Conservation (phyloP, 2,329 filamentous ascomycete species). For the Septoria linicola region DNA sequence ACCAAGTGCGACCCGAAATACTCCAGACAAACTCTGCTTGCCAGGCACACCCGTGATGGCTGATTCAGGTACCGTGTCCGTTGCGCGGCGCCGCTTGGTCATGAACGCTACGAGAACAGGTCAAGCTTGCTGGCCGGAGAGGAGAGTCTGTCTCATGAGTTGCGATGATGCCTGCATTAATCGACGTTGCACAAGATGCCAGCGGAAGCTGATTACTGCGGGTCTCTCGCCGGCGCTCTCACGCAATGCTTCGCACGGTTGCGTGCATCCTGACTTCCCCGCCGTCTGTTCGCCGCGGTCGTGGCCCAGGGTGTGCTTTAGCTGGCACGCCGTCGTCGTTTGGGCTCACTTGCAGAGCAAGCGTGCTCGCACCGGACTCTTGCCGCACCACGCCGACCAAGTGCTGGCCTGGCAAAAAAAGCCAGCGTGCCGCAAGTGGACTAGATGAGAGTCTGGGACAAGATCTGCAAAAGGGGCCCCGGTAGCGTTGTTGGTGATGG, state of each 20-base stretch:
- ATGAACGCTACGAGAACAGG: too few relatives aligned
- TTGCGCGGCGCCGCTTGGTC: too few relatives aligned
- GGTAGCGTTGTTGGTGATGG: too few relatives aligned
- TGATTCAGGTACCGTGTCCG: background rate
- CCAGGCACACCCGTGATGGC: background rate
- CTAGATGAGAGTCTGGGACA: too few relatives aligned
- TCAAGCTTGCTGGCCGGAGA: too few relatives aligned
- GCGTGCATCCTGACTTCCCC: slow-evolving; percentile 1
- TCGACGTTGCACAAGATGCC: too few relatives aligned
- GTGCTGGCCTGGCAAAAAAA: too few relatives aligned
- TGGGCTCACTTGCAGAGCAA: slow-evolving; percentile 4
- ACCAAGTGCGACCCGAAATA: slow-evolving; percentile 3
- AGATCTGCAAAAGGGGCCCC: too few relatives aligned
- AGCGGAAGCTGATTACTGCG: too few relatives aligned
- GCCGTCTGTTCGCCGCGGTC: background rate
- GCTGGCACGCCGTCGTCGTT: slow-evolving; percentile 15
- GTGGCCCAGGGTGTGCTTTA: background rate
- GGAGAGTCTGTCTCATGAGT: too few relatives aligned
- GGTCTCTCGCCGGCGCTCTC: background rate
- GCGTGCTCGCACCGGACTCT: slow-evolving; percentile 1
- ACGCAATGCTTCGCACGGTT: background rate
- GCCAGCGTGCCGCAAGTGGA: too few relatives aligned
- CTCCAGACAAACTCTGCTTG: slow-evolving; percentile 3
- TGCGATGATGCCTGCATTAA: too few relatives aligned
- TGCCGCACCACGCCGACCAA: background rate